A percentile compares a stretch with the other conserved stretches of the same genome.
phyloP scores from a whole-genome alignment of 1,284 basidiomycete genomes.

The Schizopora paradoxa region DNA sequence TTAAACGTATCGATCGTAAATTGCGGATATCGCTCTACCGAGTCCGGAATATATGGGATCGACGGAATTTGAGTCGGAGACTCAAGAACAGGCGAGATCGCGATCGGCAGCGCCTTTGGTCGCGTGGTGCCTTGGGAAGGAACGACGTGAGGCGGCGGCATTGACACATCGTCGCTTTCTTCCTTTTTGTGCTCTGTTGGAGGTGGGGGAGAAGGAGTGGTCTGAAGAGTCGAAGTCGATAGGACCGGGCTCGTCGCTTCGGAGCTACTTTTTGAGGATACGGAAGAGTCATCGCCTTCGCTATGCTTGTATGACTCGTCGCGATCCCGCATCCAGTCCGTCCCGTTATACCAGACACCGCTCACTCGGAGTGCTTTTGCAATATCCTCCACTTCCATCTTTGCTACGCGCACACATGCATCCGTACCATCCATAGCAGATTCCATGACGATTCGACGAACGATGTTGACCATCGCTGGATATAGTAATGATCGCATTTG shows the following conservation, averaged over 20 bases:
- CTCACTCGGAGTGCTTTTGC: constrained; percentile 48
- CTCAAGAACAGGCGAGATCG: constrained; percentile 51
- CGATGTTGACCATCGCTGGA: constrained; percentile 62
- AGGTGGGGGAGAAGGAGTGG: constrained; percentile 69
- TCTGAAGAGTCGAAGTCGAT: constrained; percentile 67
- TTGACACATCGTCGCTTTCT: constrained; percentile 25
- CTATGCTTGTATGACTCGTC: constrained; percentile 23
- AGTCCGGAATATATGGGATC: constrained; percentile 64
- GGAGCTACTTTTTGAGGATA: constrained; percentile 44
- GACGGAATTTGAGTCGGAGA: constrained; percentile 52
- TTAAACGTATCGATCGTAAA: constrained; percentile 55
- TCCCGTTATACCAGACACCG: constrained; percentile 60
- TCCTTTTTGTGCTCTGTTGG: constrained; percentile 27
- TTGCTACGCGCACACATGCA: constrained; percentile 41
- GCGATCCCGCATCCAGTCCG: constrained; percentile 44
- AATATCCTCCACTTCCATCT: constrained; percentile 59
- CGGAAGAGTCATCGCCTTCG: constrained; percentile 38
- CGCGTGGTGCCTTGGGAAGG: constrained; percentile 23
- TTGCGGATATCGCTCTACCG: constrained; percentile 51
- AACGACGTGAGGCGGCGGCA: constrained; percentile 25
- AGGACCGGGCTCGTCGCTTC: constrained; percentile 66
- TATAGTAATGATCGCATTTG: constrained; percentile 52
- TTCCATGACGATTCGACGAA: constrained; percentile 58
- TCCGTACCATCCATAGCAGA: constrained; percentile 38
- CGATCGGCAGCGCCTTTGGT: constrained; percentile 34